Evolutionary conservation across 805 yeast species (phyloP), one percentile per base, ranked within the genome.

Genomic region (Brettanomyces bruxellensis): DNA sequence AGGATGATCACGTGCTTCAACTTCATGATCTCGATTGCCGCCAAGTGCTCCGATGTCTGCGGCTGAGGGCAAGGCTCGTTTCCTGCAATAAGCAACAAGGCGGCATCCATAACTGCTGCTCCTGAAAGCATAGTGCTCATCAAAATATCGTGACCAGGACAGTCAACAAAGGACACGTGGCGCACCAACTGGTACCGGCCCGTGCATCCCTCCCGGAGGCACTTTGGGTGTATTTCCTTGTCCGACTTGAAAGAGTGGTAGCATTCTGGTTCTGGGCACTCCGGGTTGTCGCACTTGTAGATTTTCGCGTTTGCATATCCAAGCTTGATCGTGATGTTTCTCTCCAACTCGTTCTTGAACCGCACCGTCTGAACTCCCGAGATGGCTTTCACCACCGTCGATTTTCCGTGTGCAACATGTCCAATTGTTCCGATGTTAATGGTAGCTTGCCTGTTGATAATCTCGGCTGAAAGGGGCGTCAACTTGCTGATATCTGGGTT

Each of bases 71-170:
- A 93, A 47, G 95, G 81, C 76, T 93, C 99, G 67, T 93, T 93
- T 70, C 98, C 99, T 28, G 99, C 99, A 64, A 93, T 83, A 55
- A 93, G 77, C 62, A 93, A 74, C 51, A 93, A 74, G 3, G 99
- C 99, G 47, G 99, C 99, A 70, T 93, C 99, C 99, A 93, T 93
- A 54, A 93, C 99, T 14, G 99, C 99, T 35, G 99, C 99, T 66
- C 99, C 99, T 41, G 98, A 90, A 79, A 93, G 82, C 99, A 93
- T 93, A 55, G 99, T 93, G 78, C 97, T 89, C 99, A 93, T 93
- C 68, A 93, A 83, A 73, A 93, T 95, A 75, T 93, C 99, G 86
- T 93, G 99, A 68, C 99, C 99, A 50, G 99, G 99, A 75, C 99
- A 95, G 75, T 93, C 99, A 51, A 95, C 99, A 61, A 95, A 95